Evolutionary conservation across 2,329 filamentous ascomycete species (phyloP), one percentile per base, ranked within the genome.

Genomic region (Aspergillus piperis): DNA sequence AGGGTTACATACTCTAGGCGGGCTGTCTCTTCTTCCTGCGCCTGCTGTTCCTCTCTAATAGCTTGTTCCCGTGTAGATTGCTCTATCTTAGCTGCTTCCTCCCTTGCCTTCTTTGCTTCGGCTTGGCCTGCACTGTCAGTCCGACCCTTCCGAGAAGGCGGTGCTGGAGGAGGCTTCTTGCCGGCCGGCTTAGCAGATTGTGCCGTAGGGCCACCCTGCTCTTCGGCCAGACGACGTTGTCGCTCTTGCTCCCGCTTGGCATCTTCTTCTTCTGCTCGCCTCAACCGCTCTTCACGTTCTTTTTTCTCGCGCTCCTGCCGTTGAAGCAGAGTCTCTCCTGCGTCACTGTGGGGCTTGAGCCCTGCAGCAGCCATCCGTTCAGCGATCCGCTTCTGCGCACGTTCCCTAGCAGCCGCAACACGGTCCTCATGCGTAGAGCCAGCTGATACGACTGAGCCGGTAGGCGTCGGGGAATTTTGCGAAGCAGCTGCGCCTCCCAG

Each of bases 311-410:
- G 90, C 73, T 98, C 95, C 60, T 90, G 86, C 62, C 92, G 86
- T 77, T 99, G 93, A 59, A 90, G 86, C 36, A 92, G 81, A 30
- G 88, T 90, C 78, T 99, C 95, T 3, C 89, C 88, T 41, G 88
- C 80, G 72, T 96, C 96, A 17, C 83, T 82, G 5, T 91, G 89
- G 30, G 92, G 88, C 75, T 92, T 96, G 73, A 99, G 90, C 38
- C 95, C 95, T 62, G 98, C 85, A 50, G 94, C 94, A 62, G 95
- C 95, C 70, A 99, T 86, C 62, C 95, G 89, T 76, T 98, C 95
- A 38, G 95, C 94, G 90, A 99, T 98, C 61, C 94, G 91, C 73
- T 94, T 91, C 75, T 98, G 93, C 8, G 95, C 96, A 75, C 97
- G 94, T 75, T 97, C 93, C 75, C 96, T 96, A 72, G 98, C 97